A percentile compares a stretch with the other conserved stretches of the same genome.
Evolutionary conservation across 2,329 filamentous ascomycete genomes (phyloP).

Genomic region (Diaporthe sp.): DNA sequence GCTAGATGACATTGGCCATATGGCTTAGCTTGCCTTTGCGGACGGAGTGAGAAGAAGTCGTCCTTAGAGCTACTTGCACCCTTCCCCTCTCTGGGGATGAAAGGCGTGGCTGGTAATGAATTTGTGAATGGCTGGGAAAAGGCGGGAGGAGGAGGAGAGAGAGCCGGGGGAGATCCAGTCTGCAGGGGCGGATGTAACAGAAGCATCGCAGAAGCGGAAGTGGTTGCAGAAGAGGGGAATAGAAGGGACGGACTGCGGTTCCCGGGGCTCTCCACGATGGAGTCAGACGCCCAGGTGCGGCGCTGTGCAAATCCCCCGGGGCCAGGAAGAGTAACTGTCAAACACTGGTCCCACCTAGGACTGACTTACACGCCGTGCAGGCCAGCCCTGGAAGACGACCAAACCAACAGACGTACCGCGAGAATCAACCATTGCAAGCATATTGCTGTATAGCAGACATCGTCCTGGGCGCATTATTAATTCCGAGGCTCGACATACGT

Average conservation of each 20-base stretch:
- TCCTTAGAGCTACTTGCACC: neutral
- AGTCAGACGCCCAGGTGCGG: constrained; percentile 9
- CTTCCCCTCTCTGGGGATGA: neutral
- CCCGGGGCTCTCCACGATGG: constrained; percentile 26
- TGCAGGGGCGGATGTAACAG: constrained; percentile 29
- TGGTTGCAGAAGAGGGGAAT: constrained; percentile 31
- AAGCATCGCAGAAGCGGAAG: constrained; percentile 28
- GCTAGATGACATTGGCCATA: constrained; percentile 9
- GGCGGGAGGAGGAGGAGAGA: neutral
- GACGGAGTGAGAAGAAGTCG: neutral
- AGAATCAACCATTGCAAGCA: neutral
- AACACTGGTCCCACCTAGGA: constrained; percentile 14
- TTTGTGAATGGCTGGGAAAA: constrained; percentile 22
- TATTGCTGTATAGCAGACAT: neutral
- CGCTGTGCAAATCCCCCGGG: constrained; percentile 30
- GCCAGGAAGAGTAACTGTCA: constrained; percentile 17
- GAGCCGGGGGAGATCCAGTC: neutral
- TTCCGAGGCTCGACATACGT: neutral
- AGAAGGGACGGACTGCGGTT: constrained; percentile 13
- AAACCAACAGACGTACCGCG: neutral
- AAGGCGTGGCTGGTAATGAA: constrained; percentile 23
- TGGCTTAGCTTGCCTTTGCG: neutral
- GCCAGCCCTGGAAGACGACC: neutral
- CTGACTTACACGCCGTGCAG: constrained; percentile 27
- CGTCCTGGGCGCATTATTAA: constrained; percentile 2